Percentiles rank a stretch among this genome's conserved stretches.
Evolutionary conservation across 331 rosid species (phyloP).

Genomic region (Pyrus hybrid): DNA sequence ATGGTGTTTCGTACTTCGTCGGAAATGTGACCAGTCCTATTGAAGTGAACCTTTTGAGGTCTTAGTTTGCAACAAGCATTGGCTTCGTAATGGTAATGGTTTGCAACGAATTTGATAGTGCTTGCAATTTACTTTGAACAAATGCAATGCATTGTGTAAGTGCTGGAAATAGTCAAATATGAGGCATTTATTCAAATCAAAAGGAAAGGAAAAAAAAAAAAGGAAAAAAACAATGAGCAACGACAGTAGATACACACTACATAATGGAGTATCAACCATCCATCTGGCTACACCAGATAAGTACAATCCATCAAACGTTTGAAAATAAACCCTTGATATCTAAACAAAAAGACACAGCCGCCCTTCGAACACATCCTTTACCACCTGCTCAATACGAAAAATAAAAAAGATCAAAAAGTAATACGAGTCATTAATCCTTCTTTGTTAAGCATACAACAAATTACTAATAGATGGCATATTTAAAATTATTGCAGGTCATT

Average conservation of each 20-base stretch:
- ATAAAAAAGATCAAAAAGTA: neutral
- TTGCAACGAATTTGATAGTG: too few species aligned
- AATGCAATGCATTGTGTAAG: too few species aligned
- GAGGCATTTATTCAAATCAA: too few species aligned
- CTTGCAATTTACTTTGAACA: too few species aligned
- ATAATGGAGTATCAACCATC: neutral
- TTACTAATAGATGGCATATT: neutral
- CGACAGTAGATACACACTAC: neutral
- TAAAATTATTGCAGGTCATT: neutral
- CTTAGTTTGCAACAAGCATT: too few species aligned
- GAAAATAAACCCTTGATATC: neutral
- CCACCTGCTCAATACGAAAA: conserved; percentile 11
- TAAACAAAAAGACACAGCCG: neutral
- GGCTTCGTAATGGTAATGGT: too few species aligned
- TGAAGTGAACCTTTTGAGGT: too few species aligned
- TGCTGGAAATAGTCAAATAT: too few species aligned
- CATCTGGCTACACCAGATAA: neutral
- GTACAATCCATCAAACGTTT: neutral
- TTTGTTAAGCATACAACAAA: neutral
- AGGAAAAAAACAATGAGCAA: neutral
- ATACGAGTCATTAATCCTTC: neutral
- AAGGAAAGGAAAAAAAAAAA: neutral
- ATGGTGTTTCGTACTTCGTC: too few species aligned
- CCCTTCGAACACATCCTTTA: neutral
- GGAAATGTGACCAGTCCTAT: too few species aligned